These are phyloP conservation scores for Yamadazyma dendronema DNA, from an alignment of 1,139 yeast genomes.

Conservation along the genomic window DNA sequence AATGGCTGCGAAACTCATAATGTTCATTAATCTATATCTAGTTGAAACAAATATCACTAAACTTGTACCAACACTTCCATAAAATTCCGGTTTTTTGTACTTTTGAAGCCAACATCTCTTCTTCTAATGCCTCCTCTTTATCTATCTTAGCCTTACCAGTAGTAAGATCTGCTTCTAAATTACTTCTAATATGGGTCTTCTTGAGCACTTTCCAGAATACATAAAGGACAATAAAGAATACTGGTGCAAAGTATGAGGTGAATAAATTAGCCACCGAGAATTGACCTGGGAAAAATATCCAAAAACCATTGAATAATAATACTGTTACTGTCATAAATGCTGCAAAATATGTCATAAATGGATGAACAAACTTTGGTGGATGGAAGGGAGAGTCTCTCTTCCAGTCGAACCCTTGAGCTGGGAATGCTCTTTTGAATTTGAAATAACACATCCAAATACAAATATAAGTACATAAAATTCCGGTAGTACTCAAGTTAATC, in stretches of 20 bases:
- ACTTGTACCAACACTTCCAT: slow-evolving; percentile 17
- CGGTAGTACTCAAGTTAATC: slow-evolving; percentile 46
- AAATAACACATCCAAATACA: slow-evolving; percentile 49
- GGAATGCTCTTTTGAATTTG: slow-evolving; percentile 33
- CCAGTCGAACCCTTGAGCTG: slow-evolving; percentile 30
- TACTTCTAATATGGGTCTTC: slow-evolving; percentile 31
- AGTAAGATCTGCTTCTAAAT: slow-evolving; percentile 34
- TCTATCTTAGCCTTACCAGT: slow-evolving; percentile 38
- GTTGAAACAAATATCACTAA: slow-evolving; percentile 16
- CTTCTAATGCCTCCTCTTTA: slow-evolving; percentile 30
- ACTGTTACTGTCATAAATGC: slow-evolving; percentile 24
- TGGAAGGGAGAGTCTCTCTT: slow-evolving; percentile 22
- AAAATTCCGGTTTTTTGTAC: slow-evolving; percentile 21
- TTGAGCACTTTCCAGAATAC: slow-evolving; percentile 36
- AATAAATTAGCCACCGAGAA: slow-evolving; percentile 35
- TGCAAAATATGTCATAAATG: slow-evolving; percentile 35
- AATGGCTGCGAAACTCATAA: no score
- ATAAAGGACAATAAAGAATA: slow-evolving; percentile 25
- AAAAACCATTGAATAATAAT: slow-evolving; percentile 39
- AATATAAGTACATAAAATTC: slow-evolving; percentile 52
- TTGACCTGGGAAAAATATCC: slow-evolving; percentile 42
- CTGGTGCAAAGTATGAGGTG: slow-evolving; percentile 43
- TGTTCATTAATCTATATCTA: no score
- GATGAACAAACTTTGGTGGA: slow-evolving; percentile 30
- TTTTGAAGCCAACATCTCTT: slow-evolving; percentile 16